A percentile compares a stretch with the other conserved stretches of the same genome.
phyloP scores from a whole-genome alignment of 805 yeast species.

The Saccharomycopsis sp. region DNA sequence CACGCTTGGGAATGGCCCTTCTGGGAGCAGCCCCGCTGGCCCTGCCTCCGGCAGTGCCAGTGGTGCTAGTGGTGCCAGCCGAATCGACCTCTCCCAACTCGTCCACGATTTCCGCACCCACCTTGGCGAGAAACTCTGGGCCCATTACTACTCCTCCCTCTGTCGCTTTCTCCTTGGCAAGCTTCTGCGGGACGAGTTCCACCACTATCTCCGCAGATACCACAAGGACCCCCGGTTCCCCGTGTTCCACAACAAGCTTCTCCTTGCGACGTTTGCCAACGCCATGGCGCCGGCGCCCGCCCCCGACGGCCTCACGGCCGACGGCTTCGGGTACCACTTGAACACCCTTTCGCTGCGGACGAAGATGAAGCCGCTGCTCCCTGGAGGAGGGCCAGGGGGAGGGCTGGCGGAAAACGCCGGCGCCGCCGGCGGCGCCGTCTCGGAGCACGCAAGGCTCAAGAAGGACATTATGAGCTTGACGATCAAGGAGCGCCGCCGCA shows the following conservation, averaged over 20 bases:
- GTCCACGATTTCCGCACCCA: constrained; percentile 65
- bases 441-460: constrained; percentile 75
- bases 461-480: constrained; percentile 83
- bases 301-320: constrained; percentile 9
- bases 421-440: constrained; percentile 28
- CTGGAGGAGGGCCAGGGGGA: no score
- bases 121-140: constrained; percentile 73
- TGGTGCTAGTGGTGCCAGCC: no score
- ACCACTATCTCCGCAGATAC: constrained; percentile 16
- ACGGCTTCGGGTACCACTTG: constrained; percentile 39
- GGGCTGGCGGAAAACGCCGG: no score
- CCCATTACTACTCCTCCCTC: constrained; percentile 69
- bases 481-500: constrained; percentile 72
- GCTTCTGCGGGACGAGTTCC: constrained; percentile 64
- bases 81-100: constrained; percentile 55
- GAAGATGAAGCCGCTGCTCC: no score
- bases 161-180: constrained; percentile 72
- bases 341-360: no score
- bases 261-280: constrained; percentile 77
- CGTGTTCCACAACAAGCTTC: constrained; percentile 72
- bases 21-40: no score
- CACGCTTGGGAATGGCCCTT: no score
- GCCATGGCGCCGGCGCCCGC: constrained; percentile 64
- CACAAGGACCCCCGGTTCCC: constrained; percentile 29
- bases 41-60: no score